These are phyloP conservation scores for Alternaria dauci DNA, from an alignment of 2,329 filamentous ascomycete genomes.

Conservation along the genomic window DNA sequence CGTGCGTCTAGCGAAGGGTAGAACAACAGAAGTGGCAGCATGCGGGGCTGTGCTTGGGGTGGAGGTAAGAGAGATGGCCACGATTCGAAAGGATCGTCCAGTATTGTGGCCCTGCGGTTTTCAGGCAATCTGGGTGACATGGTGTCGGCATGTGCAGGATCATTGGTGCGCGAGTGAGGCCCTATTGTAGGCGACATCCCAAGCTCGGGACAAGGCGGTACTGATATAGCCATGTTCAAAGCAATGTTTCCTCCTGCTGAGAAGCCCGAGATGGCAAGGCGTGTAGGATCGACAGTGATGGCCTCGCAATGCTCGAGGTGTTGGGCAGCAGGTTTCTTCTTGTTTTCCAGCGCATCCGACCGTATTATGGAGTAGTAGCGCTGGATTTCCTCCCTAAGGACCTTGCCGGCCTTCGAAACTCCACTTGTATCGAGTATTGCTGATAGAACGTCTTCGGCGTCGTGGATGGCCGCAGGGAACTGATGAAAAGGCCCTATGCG, in stretches of 20 bases:
- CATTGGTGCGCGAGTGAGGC: constrained; percentile 15
- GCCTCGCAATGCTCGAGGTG: constrained; percentile 32
- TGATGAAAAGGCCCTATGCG: constrained; percentile 58
- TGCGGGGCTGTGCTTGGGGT: constrained; percentile 43
- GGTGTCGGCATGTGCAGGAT: constrained; percentile 22
- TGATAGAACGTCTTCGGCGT: constrained; percentile 57
- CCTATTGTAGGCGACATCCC: constrained; percentile 19
- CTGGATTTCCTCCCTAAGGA: constrained; percentile 48
- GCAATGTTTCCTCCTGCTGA: constrained; percentile 59
- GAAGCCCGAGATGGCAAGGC: constrained; percentile 56
- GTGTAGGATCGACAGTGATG: constrained; percentile 50
- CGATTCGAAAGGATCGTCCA: constrained; percentile 41
- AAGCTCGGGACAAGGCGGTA: constrained; percentile 42
- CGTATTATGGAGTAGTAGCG: constrained; percentile 43
- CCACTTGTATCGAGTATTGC: constrained; percentile 53
- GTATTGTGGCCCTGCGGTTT: constrained; percentile 38
- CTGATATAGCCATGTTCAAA: constrained; percentile 53
- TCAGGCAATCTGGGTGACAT: constrained; percentile 43
- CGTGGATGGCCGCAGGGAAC: constrained; percentile 58
- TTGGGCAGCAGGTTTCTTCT: constrained; percentile 17
- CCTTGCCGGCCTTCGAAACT: constrained; percentile 42
- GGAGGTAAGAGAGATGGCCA: constrained; percentile 52
- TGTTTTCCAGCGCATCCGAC: constrained; percentile 27
- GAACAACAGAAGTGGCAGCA: constrained; percentile 54
- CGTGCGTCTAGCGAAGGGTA: constrained; percentile 55